These are phyloP conservation scores for Backusella tuberculispora DNA, from an alignment of 192 early-diverging fungal genomes.

Conservation along the genomic window DNA sequence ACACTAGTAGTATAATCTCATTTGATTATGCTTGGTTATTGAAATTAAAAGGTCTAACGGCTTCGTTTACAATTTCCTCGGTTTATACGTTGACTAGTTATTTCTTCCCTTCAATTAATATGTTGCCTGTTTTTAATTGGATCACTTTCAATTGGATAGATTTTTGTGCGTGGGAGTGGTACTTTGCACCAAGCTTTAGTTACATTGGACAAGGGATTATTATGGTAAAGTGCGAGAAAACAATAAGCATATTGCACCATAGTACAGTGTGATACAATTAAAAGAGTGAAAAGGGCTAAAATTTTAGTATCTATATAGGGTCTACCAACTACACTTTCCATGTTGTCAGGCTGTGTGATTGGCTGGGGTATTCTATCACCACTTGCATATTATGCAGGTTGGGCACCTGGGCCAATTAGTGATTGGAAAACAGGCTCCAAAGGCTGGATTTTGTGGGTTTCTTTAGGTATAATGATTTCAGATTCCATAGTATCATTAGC, in stretches of 20 bases:
- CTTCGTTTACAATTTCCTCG: constrained; percentile 66
- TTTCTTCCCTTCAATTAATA: constrained; percentile 58
- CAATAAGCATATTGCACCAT: neutral
- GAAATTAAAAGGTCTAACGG: constrained; percentile 58
- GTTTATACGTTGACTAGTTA: constrained; percentile 67
- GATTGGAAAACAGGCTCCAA: constrained; percentile 72
- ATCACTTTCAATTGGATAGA: constrained; percentile 50
- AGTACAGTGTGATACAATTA: neutral
- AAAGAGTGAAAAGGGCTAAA: neutral
- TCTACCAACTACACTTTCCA: constrained; percentile 71
- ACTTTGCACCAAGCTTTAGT: constrained; percentile 70
- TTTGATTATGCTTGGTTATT: constrained; percentile 62
- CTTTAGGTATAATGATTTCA: constrained; percentile 79
- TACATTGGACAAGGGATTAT: constrained; percentile 83
- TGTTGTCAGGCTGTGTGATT: constrained; percentile 69
- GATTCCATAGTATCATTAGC: constrained; percentile 68
- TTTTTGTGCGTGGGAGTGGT: constrained; percentile 69
- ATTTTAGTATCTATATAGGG: constrained; percentile 41
- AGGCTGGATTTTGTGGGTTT: constrained; percentile 84
- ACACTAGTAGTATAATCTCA: neutral
- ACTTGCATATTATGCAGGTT: constrained; percentile 65
- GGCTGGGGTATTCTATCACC: constrained; percentile 82
- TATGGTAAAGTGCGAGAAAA: constrained; percentile 52
- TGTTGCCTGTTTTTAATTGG: constrained; percentile 64
- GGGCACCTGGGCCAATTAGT: constrained; percentile 70